Evolutionary conservation across 495 filamentous ascomycete species (phyloP).

Genomic region (Podospora anserina): DNA sequence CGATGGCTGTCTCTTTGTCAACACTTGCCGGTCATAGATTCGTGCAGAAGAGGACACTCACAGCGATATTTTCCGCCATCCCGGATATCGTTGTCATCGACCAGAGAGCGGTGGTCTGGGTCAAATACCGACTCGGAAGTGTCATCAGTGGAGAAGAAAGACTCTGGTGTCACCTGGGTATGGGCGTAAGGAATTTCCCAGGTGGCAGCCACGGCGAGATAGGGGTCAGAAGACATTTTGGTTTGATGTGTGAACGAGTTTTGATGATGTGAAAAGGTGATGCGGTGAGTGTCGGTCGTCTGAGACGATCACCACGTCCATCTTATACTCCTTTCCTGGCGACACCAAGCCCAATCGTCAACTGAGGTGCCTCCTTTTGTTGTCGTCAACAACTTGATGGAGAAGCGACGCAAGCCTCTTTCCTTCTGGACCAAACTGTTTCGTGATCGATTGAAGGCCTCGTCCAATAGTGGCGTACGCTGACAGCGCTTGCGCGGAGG

Average conservation of each 20-base stretch:
- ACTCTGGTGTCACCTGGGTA: conserved; percentile 8
- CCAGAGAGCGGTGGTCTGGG: conserved; percentile 29
- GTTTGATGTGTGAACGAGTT: neutral
- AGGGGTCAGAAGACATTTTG: neutral
- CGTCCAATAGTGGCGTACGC: neutral
- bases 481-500: neutral
- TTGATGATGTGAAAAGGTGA: neutral
- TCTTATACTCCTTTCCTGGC: no score
- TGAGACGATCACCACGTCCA: no score
- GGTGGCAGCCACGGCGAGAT: conserved; percentile 3
- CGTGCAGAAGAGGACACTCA: conserved; percentile 13
- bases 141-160: conserved; percentile 11
- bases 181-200: neutral
- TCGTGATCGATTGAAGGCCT: neutral
- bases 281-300: no score
- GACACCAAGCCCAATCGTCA: no score
- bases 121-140: conserved; percentile 26
- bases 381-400: neutral
- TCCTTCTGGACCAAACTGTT: neutral
- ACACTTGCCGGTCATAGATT: neutral
- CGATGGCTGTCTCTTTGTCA: conserved; percentile 29
- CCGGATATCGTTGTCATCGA: conserved; percentile 27
- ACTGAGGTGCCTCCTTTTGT: no score
- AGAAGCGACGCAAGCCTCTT: neutral
- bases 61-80: conserved; percentile 40